Base-by-base conservation (phyloP, 768 basidiomycete species). In the Crepidotus variabilis region DNA sequence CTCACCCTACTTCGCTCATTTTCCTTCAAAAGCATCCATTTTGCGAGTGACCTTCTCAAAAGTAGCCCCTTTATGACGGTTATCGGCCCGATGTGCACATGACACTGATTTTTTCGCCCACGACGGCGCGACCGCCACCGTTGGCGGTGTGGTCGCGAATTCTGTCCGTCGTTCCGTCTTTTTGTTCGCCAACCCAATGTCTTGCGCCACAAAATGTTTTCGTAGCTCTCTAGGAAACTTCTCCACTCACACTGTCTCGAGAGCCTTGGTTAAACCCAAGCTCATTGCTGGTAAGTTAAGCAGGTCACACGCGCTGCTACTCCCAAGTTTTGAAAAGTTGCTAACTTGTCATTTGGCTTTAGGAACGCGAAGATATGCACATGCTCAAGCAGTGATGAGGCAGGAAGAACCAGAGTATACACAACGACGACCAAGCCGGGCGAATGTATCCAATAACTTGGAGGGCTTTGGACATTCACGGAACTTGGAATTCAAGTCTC, bases 161-260 rank as follows among this genome's bases (percentile, higher is more conserved):
- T 46, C 21, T 24, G n/a, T 24, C 13, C 16, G 24, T 45, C 43
- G 11, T 35, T 46, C 34, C 43, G 16, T 33, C 16, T 9, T 47
- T 14, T 14, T 22, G 14, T 43, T 43, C 39, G 39, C 18, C 39
- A 14, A 43, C 39, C 13, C 36, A 45, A 73, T 71, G 72, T 71
- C 71, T 62, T 60, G 67, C 52, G 56, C 61, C 51, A 54, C 67
- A 50, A 69, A 67, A 57, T 64, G 62, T 60, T 45, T 71, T 51
- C 56, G 60, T 51, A 61, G 64, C 8, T 60, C 71, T 32, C 39
- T 71, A 28, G 65, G 65, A 16, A n/a, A 46, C 5, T 4, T 45
- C 4, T n/a, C 39, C 18, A 22, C 7, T 21, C 43, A 56, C 20
- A 36, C 14, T n/a, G 10, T 32, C 21, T 50, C 14, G 11, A 47